Evolutionary conservation across 108 stramenopile genomes (phyloP), one percentile per base, ranked within the genome.

Genomic region (Nannochloropsis gaditana): DNA sequence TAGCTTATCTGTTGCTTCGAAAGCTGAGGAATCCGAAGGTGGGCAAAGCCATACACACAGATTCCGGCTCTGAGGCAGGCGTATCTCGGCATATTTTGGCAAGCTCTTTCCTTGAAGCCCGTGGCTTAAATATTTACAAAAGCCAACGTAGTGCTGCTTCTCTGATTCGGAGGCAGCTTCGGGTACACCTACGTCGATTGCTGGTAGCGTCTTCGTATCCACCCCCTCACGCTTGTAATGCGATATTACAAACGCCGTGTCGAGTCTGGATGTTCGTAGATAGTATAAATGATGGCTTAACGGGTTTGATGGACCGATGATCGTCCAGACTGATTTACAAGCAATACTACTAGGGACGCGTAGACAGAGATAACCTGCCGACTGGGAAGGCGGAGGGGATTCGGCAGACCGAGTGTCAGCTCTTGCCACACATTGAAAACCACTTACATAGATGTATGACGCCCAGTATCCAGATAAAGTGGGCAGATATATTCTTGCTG

Each of bases 61-160:
- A n/a, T 73, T 73, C 19, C 59, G 59, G 59, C 59, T 73, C n/a
- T 73, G 59, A 15, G 59, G 59, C 59, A 73, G n/a, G 8, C 59
- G 59, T n/a, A 73, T 73, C 59, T 73, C 59, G 8, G 59, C 59
- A n/a, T 73, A 73, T 73, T 73, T 73, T n/a, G 59, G 59, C 59
- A 73, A 73, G 59, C 59, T 73, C 19, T 15, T 73, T n/a, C 59
- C 59, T n/a, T 73, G 15, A n/a, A 73, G 59, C 2, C 59, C 59
- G n/a, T 73, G 59, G 59, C 59, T n/a, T n/a, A 73, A n/a, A n/a
- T 73, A 73, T 6, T 73, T 73, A n/a, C 59, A 73, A 73, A 73
- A 73, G 19, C 59, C 59, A 2, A 73, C 59, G 59, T 73, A 73
- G n/a, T 73, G 59, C 59, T 73, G 59, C n/a, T 73, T 73, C 8